Percentiles rank a stretch among this genome's conserved stretches.
These are phyloP conservation scores for Ichthyophonus hoferi DNA, from an alignment of 208 protist species.

Conservation along the genomic window DNA sequence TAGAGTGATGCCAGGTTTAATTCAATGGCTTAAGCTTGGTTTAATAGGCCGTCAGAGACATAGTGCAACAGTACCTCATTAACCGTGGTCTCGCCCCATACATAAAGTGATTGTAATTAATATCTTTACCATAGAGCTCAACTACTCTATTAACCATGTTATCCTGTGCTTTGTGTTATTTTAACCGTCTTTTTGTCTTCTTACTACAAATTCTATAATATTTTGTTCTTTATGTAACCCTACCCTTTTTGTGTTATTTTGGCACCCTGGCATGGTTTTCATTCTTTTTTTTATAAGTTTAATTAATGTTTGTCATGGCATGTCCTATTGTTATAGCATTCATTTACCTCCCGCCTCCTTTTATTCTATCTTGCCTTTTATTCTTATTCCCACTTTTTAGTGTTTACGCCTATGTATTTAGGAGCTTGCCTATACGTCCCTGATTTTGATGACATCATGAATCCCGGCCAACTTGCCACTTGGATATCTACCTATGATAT, in stretches of 20 bases:
- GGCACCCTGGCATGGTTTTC: too few relatives aligned
- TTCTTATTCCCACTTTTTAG: neutral
- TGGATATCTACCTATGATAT: constrained; percentile 53
- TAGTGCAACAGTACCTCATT: too few relatives aligned
- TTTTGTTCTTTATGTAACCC: too few relatives aligned
- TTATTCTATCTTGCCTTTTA: neutral
- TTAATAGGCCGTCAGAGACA: too few relatives aligned
- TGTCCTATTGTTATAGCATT: neutral
- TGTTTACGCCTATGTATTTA: constrained; percentile 69
- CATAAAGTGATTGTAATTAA: too few relatives aligned
- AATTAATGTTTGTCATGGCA: neutral
- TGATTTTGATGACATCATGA: constrained; percentile 55
- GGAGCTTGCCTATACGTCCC: constrained; percentile 63
- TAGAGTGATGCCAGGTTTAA: too few relatives aligned
- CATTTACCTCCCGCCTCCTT: neutral
- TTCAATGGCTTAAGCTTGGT: too few relatives aligned
- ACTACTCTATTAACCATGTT: neutral
- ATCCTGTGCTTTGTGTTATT: neutral
- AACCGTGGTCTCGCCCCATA: too few relatives aligned
- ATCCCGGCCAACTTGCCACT: constrained; percentile 52
- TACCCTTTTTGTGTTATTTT: too few relatives aligned
- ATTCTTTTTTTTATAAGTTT: neutral
- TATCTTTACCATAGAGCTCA: too few relatives aligned
- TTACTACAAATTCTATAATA: too few relatives aligned
- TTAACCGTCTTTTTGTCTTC: neutral